Conservation (phyloP, 83 land plant genomes). For the Diphasiastrum complanatum region DNA sequence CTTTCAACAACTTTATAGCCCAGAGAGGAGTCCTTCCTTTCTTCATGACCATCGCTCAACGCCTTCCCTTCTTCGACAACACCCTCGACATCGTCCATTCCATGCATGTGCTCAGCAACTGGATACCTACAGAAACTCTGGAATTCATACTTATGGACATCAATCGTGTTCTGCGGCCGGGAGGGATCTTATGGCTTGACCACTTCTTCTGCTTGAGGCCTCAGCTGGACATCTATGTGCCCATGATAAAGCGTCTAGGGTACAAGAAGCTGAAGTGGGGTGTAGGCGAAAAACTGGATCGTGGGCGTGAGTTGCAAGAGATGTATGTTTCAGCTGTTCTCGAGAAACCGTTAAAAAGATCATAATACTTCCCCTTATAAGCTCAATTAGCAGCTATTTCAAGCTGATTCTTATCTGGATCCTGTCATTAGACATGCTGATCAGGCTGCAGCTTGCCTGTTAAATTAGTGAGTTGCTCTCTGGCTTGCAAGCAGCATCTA, state of each 20-base stretch:
- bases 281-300: slow-evolving; percentile 57
- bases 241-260: slow-evolving; percentile 50
- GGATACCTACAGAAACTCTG: slow-evolving; percentile 51
- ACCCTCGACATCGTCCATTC: slow-evolving; percentile 75
- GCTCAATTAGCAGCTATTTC: too few species aligned
- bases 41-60: slow-evolving; percentile 49
- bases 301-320: slow-evolving; percentile 49
- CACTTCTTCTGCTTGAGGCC: slow-evolving; percentile 68
- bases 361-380: too few species aligned
- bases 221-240: slow-evolving; percentile 53
- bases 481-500: too few species aligned
- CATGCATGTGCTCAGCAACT: slow-evolving; percentile 77
- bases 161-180: slow-evolving; percentile 70
- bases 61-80: slow-evolving; percentile 83
- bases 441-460: too few species aligned
- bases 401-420: too few species aligned
- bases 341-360: slow-evolving; percentile 85
- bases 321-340: slow-evolving; percentile 69
- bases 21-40: slow-evolving; percentile 66
- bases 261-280: slow-evolving; percentile 56
- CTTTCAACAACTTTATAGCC: slow-evolving; percentile 80
- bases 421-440: too few species aligned
- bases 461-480: too few species aligned
- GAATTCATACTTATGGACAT: slow-evolving; percentile 65
- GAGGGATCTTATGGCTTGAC: slow-evolving; percentile 77